Evolutionary conservation across 345 rosid species (phyloP).

Genomic region (Punica granatum): DNA sequence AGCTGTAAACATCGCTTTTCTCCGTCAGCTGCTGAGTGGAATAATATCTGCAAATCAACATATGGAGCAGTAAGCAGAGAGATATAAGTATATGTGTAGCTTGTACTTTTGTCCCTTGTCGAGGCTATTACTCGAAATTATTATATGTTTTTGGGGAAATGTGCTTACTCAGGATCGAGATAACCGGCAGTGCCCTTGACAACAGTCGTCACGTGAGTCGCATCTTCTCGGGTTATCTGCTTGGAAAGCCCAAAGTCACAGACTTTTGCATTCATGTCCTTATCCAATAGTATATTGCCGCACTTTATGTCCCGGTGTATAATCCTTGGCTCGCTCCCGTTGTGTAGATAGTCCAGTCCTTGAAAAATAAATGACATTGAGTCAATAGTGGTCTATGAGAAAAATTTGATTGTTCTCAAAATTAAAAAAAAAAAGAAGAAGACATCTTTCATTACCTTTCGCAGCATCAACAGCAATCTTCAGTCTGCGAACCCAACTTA

Average conservation of each 20-base stretch:
- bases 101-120: neutral
- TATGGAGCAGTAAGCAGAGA: neutral
- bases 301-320: conserved; percentile 89
- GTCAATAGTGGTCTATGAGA: neutral
- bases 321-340: conserved; percentile 75
- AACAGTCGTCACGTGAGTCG: conserved; percentile 80
- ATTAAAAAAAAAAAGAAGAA: too few relatives aligned
- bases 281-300: conserved; percentile 74
- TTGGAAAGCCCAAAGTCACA: conserved; percentile 77
- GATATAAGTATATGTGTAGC: neutral
- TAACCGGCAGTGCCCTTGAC: conserved; percentile 95
- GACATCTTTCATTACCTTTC: conserved; percentile 40
- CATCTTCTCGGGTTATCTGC: conserved; percentile 62
- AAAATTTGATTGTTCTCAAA: neutral
- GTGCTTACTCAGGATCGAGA: conserved; percentile 83
- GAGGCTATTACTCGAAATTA: neutral
- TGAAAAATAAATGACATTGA: conserved; percentile 6
- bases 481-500: conserved; percentile 89
- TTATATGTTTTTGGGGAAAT: neutral
- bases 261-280: conserved; percentile 78
- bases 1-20: conserved; percentile 90
- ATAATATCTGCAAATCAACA: conserved; percentile 49
- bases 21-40: conserved; percentile 86
- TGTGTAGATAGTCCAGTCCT: conserved; percentile 93
- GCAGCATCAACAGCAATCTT: conserved; percentile 92